Percentiles rank a stretch among this genome's conserved stretches.
phyloP scores from a whole-genome alignment of 2,329 filamentous ascomycete genomes.

The Lasiodiplodia theobromae region DNA sequence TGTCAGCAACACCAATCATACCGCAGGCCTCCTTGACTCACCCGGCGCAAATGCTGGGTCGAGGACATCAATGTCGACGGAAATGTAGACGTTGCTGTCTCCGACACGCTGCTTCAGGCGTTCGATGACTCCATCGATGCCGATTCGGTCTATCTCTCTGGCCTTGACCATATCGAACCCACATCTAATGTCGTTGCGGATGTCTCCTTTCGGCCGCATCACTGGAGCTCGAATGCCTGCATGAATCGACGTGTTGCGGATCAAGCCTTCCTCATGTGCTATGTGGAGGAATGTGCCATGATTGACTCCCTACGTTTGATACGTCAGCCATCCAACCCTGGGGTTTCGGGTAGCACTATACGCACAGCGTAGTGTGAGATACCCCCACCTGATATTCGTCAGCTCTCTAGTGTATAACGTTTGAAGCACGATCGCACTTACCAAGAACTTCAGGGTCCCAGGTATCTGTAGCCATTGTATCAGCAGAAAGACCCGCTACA shows the following conservation, averaged over 20 bases:
- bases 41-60: slow-evolving; percentile 64
- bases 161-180: slow-evolving; percentile 66
- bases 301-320: slow-evolving; percentile 58
- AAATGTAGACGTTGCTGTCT: slow-evolving; percentile 62
- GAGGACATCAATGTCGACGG: slow-evolving; percentile 64
- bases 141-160: slow-evolving; percentile 60
- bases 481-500: background rate
- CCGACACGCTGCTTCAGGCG: slow-evolving; percentile 59
- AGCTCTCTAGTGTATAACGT: slow-evolving; percentile 20
- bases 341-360: slow-evolving; percentile 27
- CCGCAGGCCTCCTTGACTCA: slow-evolving; percentile 38
- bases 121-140: slow-evolving; percentile 56
- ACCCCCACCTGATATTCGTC: slow-evolving; percentile 55
- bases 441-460: slow-evolving; percentile 63
- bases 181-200: slow-evolving; percentile 64
- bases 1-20: background rate
- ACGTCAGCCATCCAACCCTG: background rate
- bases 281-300: slow-evolving; percentile 70
- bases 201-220: slow-evolving; percentile 56
- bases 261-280: slow-evolving; percentile 67
- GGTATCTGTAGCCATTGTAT: slow-evolving; percentile 51
- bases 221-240: slow-evolving; percentile 67
- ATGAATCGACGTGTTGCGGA: slow-evolving; percentile 66
- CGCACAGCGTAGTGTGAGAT: slow-evolving; percentile 66
- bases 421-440: slow-evolving; percentile 35